These are phyloP conservation scores for Phylloporus sp. DNA, from an alignment of 768 basidiomycete genomes.

Conservation along the genomic window DNA sequence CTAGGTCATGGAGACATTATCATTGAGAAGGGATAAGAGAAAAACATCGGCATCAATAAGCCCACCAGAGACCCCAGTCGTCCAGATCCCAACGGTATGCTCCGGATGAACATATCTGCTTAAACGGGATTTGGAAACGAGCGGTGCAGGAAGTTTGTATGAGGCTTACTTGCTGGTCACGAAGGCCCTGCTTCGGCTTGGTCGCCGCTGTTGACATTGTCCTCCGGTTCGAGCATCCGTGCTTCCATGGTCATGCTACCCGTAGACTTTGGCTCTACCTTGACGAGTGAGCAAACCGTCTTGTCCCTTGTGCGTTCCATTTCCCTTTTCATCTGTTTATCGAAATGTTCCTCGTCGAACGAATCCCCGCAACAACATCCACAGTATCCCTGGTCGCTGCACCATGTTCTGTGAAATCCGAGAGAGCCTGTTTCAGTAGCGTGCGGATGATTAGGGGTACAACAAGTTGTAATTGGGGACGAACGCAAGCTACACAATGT, in stretches of 20 bases:
- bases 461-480: not conserved
- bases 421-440: conserved; percentile 1
- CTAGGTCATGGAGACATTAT: not conserved
- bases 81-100: too few relatives aligned
- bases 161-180: not conserved
- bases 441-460: not conserved
- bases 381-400: conserved; percentile 14
- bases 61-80: not conserved
- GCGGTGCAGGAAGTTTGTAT: not conserved
- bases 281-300: conserved; percentile 2
- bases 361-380: conserved; percentile 17
- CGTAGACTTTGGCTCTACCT: conserved; percentile 7
- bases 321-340: conserved; percentile 11
- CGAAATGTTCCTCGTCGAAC: conserved; percentile 18
- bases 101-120: not conserved
- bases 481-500: conserved; percentile 14
- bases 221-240: not conserved
- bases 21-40: not conserved
- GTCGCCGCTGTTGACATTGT: not conserved
- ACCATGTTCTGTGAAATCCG: conserved; percentile 10
- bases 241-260: not conserved
- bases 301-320: conserved; percentile 21
- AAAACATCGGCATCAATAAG: not conserved
- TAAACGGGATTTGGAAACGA: not conserved
- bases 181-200: not conserved